These are phyloP conservation scores for Colletotrichum godetiae DNA, from an alignment of 2,329 filamentous ascomycete species.

Conservation along the genomic window DNA sequence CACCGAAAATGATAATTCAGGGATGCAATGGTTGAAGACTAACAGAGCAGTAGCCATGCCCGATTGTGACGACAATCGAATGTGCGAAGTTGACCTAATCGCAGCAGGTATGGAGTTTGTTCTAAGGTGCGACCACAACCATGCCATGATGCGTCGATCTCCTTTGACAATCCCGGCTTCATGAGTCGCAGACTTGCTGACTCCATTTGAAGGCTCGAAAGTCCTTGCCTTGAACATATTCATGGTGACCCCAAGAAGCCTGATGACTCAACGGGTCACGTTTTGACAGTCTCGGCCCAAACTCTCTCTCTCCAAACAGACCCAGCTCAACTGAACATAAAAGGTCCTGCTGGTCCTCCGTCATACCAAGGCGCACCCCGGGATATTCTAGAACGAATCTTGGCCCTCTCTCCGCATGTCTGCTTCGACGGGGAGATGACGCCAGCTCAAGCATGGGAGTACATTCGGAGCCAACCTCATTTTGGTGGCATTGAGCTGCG, in stretches of 20 bases:
- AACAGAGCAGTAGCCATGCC: neutral
- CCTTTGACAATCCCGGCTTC: no score
- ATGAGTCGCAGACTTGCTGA: neutral
- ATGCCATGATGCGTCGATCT: no score
- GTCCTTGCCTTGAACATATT: constrained; percentile 43
- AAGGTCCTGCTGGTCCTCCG: neutral
- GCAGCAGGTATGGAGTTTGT: constrained; percentile 48
- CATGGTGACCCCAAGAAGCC: constrained; percentile 41
- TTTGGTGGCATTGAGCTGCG: constrained; percentile 45
- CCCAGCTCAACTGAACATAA: neutral
- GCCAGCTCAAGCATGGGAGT: constrained; percentile 52
- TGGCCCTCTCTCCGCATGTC: constrained; percentile 40
- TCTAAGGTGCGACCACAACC: constrained; percentile 39
- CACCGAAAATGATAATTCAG: no score
- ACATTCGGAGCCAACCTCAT: constrained; percentile 45
- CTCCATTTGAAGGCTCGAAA: constrained; percentile 39
- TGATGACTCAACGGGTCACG: constrained; percentile 41
- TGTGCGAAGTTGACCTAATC: constrained; percentile 40
- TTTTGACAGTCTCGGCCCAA: constrained; percentile 41
- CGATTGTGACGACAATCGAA: neutral
- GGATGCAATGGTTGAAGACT: neutral
- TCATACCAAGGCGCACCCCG: constrained; percentile 34
- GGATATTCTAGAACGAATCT: constrained; percentile 39
- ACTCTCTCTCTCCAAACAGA: constrained; percentile 24
- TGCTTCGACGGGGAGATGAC: constrained; percentile 49